phyloP scores from a whole-genome alignment of 1,139 yeast genomes.

The Saccharomyces hybrid region DNA sequence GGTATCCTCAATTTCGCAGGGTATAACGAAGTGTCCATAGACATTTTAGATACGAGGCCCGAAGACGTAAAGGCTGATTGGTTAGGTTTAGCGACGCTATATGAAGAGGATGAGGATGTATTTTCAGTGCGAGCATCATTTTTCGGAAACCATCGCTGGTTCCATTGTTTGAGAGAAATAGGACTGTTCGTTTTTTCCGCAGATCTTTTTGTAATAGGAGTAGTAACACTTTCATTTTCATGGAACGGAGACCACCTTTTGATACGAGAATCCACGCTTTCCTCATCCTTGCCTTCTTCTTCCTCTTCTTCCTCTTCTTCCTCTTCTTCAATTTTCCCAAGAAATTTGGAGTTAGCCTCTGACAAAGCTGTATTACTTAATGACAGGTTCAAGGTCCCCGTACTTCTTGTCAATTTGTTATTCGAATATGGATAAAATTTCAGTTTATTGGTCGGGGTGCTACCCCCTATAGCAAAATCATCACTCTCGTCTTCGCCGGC shows the following conservation, averaged over 20 bases:
- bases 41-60: slow-evolving; percentile 29
- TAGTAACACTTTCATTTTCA: slow-evolving; percentile 9
- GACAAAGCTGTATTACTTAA: slow-evolving; percentile 12
- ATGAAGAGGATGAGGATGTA: slow-evolving; percentile 3
- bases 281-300: slow-evolving; percentile 14
- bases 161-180: background rate
- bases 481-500: background rate
- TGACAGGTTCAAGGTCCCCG: slow-evolving; percentile 27
- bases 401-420: slow-evolving; percentile 28
- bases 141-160: background rate
- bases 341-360: slow-evolving; percentile 1
- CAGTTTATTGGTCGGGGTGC: slow-evolving; percentile 15
- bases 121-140: slow-evolving; percentile 6
- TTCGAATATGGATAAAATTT: slow-evolving; percentile 26
- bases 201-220: background rate
- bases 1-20: slow-evolving; percentile 26
- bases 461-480: background rate
- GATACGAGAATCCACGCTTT: slow-evolving; percentile 13
- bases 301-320: slow-evolving; percentile 12
- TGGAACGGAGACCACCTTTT: slow-evolving; percentile 26
- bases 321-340: slow-evolving; percentile 13
- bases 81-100: slow-evolving; percentile 22
- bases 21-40: slow-evolving; percentile 10
- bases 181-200: background rate
- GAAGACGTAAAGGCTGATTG: slow-evolving; percentile 22